phyloP scores from a whole-genome alignment of 2,329 filamentous ascomycete species.

The Clonostachys rhizophaga region DNA sequence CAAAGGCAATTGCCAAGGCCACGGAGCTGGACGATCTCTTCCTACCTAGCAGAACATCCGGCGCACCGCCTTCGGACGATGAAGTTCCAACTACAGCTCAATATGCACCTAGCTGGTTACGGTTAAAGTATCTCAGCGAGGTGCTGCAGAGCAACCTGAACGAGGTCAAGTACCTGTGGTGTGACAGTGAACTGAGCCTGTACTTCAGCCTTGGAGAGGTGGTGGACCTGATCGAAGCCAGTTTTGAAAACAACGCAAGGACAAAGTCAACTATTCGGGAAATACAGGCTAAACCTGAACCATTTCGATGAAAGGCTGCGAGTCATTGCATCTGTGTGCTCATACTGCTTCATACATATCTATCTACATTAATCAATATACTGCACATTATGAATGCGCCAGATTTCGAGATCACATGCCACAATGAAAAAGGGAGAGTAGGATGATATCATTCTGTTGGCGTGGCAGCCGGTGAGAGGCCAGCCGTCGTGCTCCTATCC shows the following conservation, averaged over 20 bases:
- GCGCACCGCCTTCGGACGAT: slow-evolving; percentile 8
- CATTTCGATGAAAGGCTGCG: slow-evolving; percentile 12
- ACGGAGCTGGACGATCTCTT: slow-evolving; percentile 58
- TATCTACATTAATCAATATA: not conserved
- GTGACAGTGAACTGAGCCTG: slow-evolving; percentile 60
- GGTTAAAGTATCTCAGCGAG: slow-evolving; percentile 60
- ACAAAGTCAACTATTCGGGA: slow-evolving; percentile 54
- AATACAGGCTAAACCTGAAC: slow-evolving; percentile 47
- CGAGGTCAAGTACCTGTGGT: slow-evolving; percentile 60
- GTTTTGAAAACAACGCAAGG: slow-evolving; percentile 59
- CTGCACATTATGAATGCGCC: too few relatives aligned
- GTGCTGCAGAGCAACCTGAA: slow-evolving; percentile 62
- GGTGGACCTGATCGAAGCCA: slow-evolving; percentile 56
- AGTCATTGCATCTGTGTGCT: not conserved
- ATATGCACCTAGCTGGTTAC: slow-evolving; percentile 57
- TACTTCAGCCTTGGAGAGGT: slow-evolving; percentile 59
- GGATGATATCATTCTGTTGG: too few relatives aligned
- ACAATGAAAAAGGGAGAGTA: too few relatives aligned
- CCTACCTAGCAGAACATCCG: slow-evolving; percentile 33
- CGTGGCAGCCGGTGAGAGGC: too few relatives aligned
- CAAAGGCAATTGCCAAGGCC: slow-evolving; percentile 51
- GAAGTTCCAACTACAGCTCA: slow-evolving; percentile 52
- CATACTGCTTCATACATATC: not conserved
- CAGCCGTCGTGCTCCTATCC: too few relatives aligned
- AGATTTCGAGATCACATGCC: too few relatives aligned